Evolutionary conservation across 1,284 basidiomycete species (phyloP).

Genomic region (Boletus sp.): DNA sequence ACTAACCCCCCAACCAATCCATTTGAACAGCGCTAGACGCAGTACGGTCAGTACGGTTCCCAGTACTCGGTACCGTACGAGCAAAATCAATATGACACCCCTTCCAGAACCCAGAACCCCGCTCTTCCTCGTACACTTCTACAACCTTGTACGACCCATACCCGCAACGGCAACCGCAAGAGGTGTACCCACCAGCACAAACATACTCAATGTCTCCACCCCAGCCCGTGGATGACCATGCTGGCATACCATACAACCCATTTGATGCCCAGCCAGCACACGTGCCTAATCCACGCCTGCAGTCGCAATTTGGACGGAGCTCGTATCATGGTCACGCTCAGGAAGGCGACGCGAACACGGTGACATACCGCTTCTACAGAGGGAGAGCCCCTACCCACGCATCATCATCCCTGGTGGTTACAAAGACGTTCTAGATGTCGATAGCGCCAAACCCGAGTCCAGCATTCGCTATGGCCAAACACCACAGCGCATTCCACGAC

Average conservation of each 20-base stretch:
- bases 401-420: constrained; percentile 49
- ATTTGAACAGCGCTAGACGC: constrained; percentile 30
- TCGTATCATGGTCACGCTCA: constrained; percentile 42
- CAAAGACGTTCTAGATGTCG: constrained; percentile 42
- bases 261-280: constrained; percentile 25
- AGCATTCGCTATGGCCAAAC: constrained; percentile 84
- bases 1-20: constrained; percentile 21
- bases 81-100: constrained; percentile 34
- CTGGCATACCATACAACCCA: constrained; percentile 28
- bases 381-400: constrained; percentile 42
- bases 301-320: constrained; percentile 37
- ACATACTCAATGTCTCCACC: constrained; percentile 25
- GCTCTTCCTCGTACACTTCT: constrained; percentile 25
- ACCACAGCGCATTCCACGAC: constrained; percentile 81
- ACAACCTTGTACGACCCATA: constrained; percentile 35
- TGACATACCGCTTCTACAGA: constrained; percentile 65
- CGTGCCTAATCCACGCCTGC: constrained; percentile 27
- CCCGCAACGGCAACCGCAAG: constrained; percentile 37
- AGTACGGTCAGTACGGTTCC: constrained; percentile 22
- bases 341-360: constrained; percentile 50
- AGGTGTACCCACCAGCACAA: constrained; percentile 26
- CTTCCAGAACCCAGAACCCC: constrained; percentile 25
- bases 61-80: constrained; percentile 28
- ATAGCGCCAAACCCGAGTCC: constrained; percentile 46
- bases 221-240: constrained; percentile 36